phyloP scores from a whole-genome alignment of 192 early-diverging fungal genomes.

The Entophlyctis luteolus region DNA sequence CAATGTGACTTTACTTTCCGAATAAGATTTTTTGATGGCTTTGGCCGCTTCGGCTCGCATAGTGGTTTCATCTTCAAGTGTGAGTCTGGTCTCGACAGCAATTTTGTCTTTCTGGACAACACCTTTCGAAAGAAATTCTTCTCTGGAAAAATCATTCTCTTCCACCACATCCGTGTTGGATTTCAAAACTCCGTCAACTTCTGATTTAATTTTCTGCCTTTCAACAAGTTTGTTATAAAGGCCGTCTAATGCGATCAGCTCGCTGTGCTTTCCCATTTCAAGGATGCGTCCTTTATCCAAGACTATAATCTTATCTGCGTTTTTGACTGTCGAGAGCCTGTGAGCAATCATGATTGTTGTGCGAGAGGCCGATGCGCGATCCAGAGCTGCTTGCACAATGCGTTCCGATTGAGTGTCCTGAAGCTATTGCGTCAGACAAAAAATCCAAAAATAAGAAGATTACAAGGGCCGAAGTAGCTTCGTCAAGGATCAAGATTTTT shows the following conservation, averaged over 20 bases:
- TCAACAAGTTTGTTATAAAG: constrained; percentile 70
- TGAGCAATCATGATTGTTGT: constrained; percentile 94
- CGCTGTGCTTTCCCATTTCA: constrained; percentile 78
- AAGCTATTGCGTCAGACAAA: neutral
- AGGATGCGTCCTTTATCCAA: constrained; percentile 48
- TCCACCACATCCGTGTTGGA: neutral
- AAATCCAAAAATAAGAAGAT: neutral
- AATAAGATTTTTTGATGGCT: neutral
- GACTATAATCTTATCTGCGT: constrained; percentile 61
- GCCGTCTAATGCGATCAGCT: constrained; percentile 53
- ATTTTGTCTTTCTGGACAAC: constrained; percentile 3
- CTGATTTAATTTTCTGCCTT: constrained; percentile 53
- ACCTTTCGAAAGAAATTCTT: neutral
- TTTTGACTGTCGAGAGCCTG: constrained; percentile 82
- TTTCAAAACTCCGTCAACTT: constrained; percentile 9
- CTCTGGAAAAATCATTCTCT: neutral
- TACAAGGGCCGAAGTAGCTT: constrained; percentile 53
- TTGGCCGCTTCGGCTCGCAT: neutral
- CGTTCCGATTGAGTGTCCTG: constrained; percentile 53
- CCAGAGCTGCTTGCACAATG: constrained; percentile 49
- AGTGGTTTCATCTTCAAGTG: constrained; percentile 1
- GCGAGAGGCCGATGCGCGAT: constrained; percentile 47
- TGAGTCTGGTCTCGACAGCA: constrained; percentile 9
- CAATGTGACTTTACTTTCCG: neutral
- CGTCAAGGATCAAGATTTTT: constrained; percentile 65